Evolutionary conservation across 176 grass and related monocot genomes (phyloP), one percentile per base, ranked within the genome.

Genomic region (Paspalum notatum): DNA sequence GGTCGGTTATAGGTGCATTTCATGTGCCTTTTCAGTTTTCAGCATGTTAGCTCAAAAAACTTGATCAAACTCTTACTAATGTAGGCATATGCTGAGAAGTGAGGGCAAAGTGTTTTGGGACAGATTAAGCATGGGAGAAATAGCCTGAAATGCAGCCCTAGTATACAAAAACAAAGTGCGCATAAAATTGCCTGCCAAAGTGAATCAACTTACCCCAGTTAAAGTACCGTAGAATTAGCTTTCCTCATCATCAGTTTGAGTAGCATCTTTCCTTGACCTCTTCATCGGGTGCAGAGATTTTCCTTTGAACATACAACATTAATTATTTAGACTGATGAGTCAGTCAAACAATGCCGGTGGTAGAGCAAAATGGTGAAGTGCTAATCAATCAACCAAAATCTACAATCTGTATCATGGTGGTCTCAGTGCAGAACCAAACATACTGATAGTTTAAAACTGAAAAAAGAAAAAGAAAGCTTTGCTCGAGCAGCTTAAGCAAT

Each of bases 231-330:
- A 24, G 32, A 43, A 75, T 88, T 68, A 95, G 70, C 75, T 78
- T 69, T 92, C 90, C n/a, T 92, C 93, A 14, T 95, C 90, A 49
- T 95, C 90, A 52, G 82, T 90, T 77, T 90, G 80, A 71, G 77
- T 56, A 75, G 82, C 68, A 92, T 63, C 45, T 22, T 90, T 86
- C 52, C 81, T 82, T 72, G 74, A 62, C 25, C 47, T 90, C 70
- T 90, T 80, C 85, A 88, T 74, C 17, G 85, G 82, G 66, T 71
- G 82, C 5, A 79, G 76, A 72, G 84, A 12, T 82, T 89, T 84
- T n/a, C 93, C 93, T 90, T 58, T 62, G 16, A 81, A 78, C 25
- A 32, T 32, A 32, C 32, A 85, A 6, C 77, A 81, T 22, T 71
- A 77, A 63, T 44, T 77, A 82, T 70, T 82, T 74, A 77, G 62